phyloP scores from a whole-genome alignment of 495 filamentous ascomycete genomes.

The Hyaloscypha finlandica region DNA sequence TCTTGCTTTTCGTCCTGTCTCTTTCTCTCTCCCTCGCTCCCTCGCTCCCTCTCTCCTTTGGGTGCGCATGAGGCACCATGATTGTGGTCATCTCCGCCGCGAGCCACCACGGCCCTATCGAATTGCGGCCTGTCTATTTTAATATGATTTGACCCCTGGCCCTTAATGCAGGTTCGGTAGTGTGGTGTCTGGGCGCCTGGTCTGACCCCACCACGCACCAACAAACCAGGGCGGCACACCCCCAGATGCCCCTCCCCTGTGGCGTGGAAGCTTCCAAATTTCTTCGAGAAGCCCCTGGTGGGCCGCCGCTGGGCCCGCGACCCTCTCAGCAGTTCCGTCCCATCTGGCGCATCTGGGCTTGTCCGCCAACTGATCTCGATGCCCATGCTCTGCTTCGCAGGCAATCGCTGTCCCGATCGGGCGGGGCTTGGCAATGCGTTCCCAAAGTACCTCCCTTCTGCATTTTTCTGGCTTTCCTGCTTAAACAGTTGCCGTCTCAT shows the following conservation, averaged over 20 bases:
- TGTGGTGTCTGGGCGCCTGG: too few species aligned
- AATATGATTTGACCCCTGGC: constrained; percentile 1
- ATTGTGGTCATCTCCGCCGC: constrained; percentile 17
- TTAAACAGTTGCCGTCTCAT: constrained; percentile 32
- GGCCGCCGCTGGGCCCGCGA: not conserved
- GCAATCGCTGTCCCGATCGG: constrained; percentile 26
- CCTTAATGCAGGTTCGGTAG: constrained; percentile 1
- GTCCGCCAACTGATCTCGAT: constrained; percentile 23
- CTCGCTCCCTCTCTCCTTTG: too few species aligned
- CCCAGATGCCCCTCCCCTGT: not conserved
- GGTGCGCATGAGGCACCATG: too few species aligned
- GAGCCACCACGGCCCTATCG: constrained; percentile 12
- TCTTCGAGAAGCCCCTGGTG: not conserved
- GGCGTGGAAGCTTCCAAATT: not conserved
- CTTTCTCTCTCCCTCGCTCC: too few species aligned
- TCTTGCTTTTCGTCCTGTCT: too few species aligned
- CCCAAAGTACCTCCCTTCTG: constrained; percentile 22
- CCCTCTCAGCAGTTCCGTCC: constrained; percentile 6
- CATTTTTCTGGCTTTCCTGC: constrained; percentile 20
- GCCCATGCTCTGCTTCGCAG: constrained; percentile 13
- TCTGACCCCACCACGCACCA: too few species aligned
- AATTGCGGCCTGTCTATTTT: constrained; percentile 16
- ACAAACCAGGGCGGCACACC: too few species aligned
- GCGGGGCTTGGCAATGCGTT: constrained; percentile 22
- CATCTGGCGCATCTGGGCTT: constrained; percentile 8